phyloP scores from a whole-genome alignment of 371 early-diverging fungal genomes.

The Chytridium lagenaria region DNA sequence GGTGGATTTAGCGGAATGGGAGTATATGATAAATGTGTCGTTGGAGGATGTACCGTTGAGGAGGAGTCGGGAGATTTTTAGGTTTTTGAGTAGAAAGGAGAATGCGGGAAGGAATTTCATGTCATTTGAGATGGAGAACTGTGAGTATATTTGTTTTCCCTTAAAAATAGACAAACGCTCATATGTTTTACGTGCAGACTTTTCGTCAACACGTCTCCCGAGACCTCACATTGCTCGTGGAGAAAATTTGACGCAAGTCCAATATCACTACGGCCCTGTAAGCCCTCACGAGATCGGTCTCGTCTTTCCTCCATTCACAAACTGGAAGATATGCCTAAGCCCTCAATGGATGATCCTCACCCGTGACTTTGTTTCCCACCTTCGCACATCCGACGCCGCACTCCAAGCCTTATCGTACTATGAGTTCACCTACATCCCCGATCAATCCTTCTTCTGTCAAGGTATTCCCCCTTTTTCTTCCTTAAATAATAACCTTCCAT shows the following conservation, averaged over 20 bases:
- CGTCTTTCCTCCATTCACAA: slow-evolving; percentile 39
- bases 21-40: slow-evolving; percentile 51
- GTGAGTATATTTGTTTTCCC: slow-evolving; percentile 4
- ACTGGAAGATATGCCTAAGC: slow-evolving; percentile 46
- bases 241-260: no score
- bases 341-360: slow-evolving; percentile 56
- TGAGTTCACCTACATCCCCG: slow-evolving; percentile 48
- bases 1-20: slow-evolving; percentile 53
- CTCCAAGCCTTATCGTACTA: slow-evolving; percentile 41
- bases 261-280: no score
- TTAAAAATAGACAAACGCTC: background rate
- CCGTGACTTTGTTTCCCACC: slow-evolving; percentile 26
- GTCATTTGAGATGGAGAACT: slow-evolving; percentile 30
- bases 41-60: slow-evolving; percentile 51
- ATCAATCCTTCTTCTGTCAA: slow-evolving; percentile 48
- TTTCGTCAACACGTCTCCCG: no score
- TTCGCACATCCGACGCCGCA: slow-evolving; percentile 23
- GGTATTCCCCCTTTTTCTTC: slow-evolving; percentile 27
- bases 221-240: no score
- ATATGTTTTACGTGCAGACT: background rate
- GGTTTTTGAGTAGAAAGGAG: slow-evolving; percentile 25
- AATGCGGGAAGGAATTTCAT: slow-evolving; percentile 36
- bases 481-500: background rate
- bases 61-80: slow-evolving; percentile 39
- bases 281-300: slow-evolving; percentile 46